Evolutionary conservation across 228 moss, liverwort and hornwort species (phyloP).

Genomic region (Sphagnum magellanicum): DNA sequence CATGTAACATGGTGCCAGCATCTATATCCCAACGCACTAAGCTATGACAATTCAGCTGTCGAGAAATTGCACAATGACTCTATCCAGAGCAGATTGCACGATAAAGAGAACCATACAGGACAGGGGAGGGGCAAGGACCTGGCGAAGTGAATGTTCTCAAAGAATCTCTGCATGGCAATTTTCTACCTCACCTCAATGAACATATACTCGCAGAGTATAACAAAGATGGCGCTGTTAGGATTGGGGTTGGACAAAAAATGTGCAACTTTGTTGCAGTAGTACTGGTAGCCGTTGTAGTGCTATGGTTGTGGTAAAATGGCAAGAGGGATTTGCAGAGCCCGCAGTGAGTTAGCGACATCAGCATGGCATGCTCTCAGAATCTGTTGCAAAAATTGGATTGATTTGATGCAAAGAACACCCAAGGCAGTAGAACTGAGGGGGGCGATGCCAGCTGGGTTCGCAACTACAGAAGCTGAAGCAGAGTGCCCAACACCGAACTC

Average conservation of each 20-base stretch:
- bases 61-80: too few species aligned
- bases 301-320: constrained; percentile 43
- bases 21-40: too few species aligned
- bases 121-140: background rate
- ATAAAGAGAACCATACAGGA: too few species aligned
- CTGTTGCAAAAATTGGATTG: constrained; percentile 16
- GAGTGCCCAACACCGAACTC: constrained; percentile 60
- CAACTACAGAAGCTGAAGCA: constrained; percentile 45
- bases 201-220: constrained; percentile 37
- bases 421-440: constrained; percentile 37
- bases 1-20: too few species aligned
- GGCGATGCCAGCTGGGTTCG: constrained; percentile 48
- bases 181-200: constrained; percentile 46
- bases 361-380: constrained; percentile 36
- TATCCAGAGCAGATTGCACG: too few species aligned
- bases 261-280: constrained; percentile 56
- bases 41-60: too few species aligned
- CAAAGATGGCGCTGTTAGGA: constrained; percentile 38
- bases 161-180: constrained; percentile 21
- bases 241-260: constrained; percentile 42
- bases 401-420: constrained; percentile 41
- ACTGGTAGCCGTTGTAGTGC: constrained; percentile 13
- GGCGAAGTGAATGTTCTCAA: constrained; percentile 5
- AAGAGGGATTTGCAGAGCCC: constrained; percentile 49
- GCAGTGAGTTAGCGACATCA: constrained; percentile 55